Evolutionary conservation across 208 protist species (phyloP), one percentile per base, ranked within the genome.

Genomic region (Leishmania martiniquensis): DNA sequence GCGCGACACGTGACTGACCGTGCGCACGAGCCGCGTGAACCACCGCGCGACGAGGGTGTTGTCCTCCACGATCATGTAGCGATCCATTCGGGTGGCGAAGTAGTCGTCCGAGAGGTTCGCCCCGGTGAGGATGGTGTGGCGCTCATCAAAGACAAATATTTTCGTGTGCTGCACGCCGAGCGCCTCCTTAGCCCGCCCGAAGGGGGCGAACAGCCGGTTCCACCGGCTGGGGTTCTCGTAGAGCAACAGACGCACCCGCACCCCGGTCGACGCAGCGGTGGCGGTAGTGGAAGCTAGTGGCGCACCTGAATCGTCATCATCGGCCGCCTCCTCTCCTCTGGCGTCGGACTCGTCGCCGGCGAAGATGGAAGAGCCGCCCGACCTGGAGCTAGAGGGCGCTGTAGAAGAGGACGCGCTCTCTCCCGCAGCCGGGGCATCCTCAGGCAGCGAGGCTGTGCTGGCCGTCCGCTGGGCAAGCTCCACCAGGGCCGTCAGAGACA

Each of bases 91-190:
- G 20, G 97, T 94, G 29, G 88, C 87, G 62, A 99, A 99, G 89
- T 99, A 99, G 77, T 98, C 92, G 51, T 98, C 92, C 3, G 90
- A 97, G 4, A 99, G 85, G 85, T 99, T 99, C 17, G 98, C 98
- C 4, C 98, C 98, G 22, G 91, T 97, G 13, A 99, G 62, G 29
- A 98, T 81, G 45, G 89, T 95, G 83, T 98, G 78, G 15, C 47
- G 44, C 34, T 77, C 75, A 76, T 99, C 98, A 66, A 98, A 98
- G 37, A 96, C 85, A 65, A 97, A 98, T 32, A 95, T 80, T 75
- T 99, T 99, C 13, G 98, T 94, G 89, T 99, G 98, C 83, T 98
- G 96, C 55, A 99, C 95, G 13, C 97, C 97, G 3, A 98, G 79
- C 45, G 77, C 87, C 86, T 97, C 93, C 66, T 89, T 89, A 22